Evolutionary conservation across 768 basidiomycete genomes (phyloP).

Genomic region (Obba rivulosa): DNA sequence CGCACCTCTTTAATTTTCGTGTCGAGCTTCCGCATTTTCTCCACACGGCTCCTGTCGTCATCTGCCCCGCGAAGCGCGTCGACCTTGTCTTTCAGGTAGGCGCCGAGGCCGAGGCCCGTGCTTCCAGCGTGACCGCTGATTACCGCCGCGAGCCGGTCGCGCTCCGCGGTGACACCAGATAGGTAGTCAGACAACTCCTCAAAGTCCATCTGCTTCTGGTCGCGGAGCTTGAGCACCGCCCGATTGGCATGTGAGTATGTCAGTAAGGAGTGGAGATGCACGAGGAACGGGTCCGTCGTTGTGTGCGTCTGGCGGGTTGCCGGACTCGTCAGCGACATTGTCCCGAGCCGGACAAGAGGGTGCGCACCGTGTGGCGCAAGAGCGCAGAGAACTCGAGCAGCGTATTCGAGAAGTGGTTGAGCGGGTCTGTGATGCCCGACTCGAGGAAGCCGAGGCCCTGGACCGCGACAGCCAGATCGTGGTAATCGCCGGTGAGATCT

Average conservation of each 20-base stretch:
- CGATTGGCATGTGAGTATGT: conserved; percentile 92
- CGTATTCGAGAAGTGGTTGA: conserved; percentile 96
- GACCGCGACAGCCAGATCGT: conserved; percentile 92
- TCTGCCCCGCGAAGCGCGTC: conserved; percentile 90
- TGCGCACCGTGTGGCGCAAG: conserved; percentile 71
- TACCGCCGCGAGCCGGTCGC: conserved; percentile 86
- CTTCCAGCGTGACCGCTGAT: conserved; percentile 86
- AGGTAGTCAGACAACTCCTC: conserved; percentile 96
- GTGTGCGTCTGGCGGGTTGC: conserved; percentile 60
- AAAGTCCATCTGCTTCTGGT: conserved; percentile 98
- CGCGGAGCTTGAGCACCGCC: conserved; percentile 89
- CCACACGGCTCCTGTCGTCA: conserved; percentile 87
- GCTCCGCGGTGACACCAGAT: conserved; percentile 86
- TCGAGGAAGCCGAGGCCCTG: conserved; percentile 98
- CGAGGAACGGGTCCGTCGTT: conserved; percentile 87
- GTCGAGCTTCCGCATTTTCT: conserved; percentile 91
- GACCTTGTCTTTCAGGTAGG: conserved; percentile 89
- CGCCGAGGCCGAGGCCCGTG: conserved; percentile 76
- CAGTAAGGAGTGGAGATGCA: conserved; percentile 87
- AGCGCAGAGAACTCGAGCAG: conserved; percentile 92
- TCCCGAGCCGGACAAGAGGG: neutral
- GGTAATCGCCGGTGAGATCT: conserved; percentile 97
- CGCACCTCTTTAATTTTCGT: conserved; percentile 89
- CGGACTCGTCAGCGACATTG: neutral
- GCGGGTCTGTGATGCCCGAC: conserved; percentile 95